Conservation (phyloP, 2,329 filamentous ascomycete genomes). For the Magnaporthiopsis incrustans region DNA sequence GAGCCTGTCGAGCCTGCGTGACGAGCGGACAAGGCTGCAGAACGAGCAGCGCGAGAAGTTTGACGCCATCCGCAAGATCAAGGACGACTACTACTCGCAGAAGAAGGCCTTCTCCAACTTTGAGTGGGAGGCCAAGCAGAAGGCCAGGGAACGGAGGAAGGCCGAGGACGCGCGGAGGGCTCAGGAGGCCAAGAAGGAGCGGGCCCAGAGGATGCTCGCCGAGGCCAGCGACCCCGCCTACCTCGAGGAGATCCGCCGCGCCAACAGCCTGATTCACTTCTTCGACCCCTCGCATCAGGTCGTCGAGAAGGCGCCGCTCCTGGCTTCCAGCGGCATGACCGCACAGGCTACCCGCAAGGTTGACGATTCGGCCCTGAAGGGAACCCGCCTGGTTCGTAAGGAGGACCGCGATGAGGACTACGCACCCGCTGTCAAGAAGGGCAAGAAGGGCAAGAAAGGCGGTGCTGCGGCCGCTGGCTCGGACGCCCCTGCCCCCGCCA, state of each 20-base stretch:
- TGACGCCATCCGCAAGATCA: slow-evolving; percentile 71
- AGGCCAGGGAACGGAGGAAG: slow-evolving; percentile 68
- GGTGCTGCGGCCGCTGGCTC: slow-evolving; percentile 38
- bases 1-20: slow-evolving; percentile 73
- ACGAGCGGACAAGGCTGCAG: slow-evolving; percentile 78
- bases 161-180: slow-evolving; percentile 69
- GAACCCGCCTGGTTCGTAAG: slow-evolving; percentile 76
- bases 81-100: slow-evolving; percentile 78
- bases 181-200: slow-evolving; percentile 66
- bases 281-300: slow-evolving; percentile 68
- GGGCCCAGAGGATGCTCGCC: slow-evolving; percentile 67
- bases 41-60: slow-evolving; percentile 83
- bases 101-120: slow-evolving; percentile 77
- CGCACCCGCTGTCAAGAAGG: slow-evolving; percentile 73
- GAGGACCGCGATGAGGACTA: slow-evolving; percentile 83
- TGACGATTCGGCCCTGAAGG: slow-evolving; percentile 77
- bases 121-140: slow-evolving; percentile 75
- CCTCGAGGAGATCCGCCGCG: slow-evolving; percentile 83
- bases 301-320: slow-evolving; percentile 58
- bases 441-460: slow-evolving; percentile 79
- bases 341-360: slow-evolving; percentile 77
- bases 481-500: slow-evolving; percentile 36
- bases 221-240: slow-evolving; percentile 83
- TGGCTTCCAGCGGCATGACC: slow-evolving; percentile 63
- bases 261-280: slow-evolving; percentile 80